A percentile compares a stretch with the other conserved stretches of the same genome.
These are phyloP conservation scores for Pythium dissimile DNA, from an alignment of 352 stramenopile genomes.

Conservation along the genomic window DNA sequence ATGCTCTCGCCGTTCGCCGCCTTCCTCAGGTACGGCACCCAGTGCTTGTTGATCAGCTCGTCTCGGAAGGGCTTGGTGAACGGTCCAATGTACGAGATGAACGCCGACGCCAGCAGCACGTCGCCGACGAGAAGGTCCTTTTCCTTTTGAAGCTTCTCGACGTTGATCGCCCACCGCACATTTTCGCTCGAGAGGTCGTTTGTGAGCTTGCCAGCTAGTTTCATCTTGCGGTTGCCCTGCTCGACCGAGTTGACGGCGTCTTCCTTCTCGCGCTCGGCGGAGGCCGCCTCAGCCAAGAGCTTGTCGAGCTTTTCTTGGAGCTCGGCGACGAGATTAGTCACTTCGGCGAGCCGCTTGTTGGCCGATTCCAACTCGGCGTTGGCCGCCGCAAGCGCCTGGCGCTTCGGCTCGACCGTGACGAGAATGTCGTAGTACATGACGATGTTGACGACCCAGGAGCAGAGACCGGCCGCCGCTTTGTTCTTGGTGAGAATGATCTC, in stretches of 20 bases:
- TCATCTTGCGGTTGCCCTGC: conserved; percentile 92
- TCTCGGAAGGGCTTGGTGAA: conserved; percentile 95
- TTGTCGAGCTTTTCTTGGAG: conserved; percentile 92
- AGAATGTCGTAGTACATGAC: conserved; percentile 97
- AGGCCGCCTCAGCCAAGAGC: conserved; percentile 85
- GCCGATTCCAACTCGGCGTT: conserved; percentile 90
- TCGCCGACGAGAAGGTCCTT: conserved; percentile 93
- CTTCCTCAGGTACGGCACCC: conserved; percentile 88
- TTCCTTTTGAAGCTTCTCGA: conserved; percentile 89
- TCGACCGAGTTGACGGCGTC: conserved; percentile 91
- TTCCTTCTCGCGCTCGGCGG: conserved; percentile 92
- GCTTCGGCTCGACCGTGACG: conserved; percentile 93
- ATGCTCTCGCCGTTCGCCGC: conserved; percentile 85
- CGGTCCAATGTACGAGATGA: conserved; percentile 95
- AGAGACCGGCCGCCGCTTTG: conserved; percentile 91
- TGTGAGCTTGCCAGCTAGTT: conserved; percentile 93
- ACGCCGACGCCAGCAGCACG: conserved; percentile 91
- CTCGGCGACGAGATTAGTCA: conserved; percentile 90
- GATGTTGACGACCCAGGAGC: conserved; percentile 95
- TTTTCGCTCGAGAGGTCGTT: conserved; percentile 95
- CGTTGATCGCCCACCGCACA: conserved; percentile 93
- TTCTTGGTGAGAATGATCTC: conserved; percentile 95
- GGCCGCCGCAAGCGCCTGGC: conserved; percentile 87
- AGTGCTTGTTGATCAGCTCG: conserved; percentile 92
- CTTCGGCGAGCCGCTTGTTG: conserved; percentile 86